Base-by-base conservation (phyloP, 805 yeast genomes). In the Brettanomyces bruxellensis region DNA sequence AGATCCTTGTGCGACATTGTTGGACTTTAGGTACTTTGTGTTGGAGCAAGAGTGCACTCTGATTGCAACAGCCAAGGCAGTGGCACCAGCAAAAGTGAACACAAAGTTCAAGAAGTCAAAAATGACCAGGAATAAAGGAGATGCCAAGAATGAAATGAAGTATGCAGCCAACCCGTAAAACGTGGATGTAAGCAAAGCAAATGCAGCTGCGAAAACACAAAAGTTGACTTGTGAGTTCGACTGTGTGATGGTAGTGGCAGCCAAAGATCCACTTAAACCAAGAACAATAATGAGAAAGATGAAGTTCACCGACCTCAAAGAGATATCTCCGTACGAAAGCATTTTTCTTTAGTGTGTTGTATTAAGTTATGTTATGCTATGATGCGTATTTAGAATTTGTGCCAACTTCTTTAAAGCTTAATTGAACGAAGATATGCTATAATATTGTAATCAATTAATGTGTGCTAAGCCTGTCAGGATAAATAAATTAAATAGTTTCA, bases 61-160 rank as follows among this genome's bases (percentile, higher is more conserved):
- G 62, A 86, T 81, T 59, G 81, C 95, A 50, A 87, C 95, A 45
- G 98, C 98, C 62, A 93, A 73, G 45, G 96, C 96, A 49, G 95
- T 81, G 59, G 90, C 98, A 54, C 87, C 98, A 43, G 98, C 81
- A 67, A 93, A 87, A 47, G 96, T 81, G 81, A 93, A 93, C 57
- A 90, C 85, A 57, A 81, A 69, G 77, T 89, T 89, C 69, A 93
- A 73, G 71, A 88, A 83, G 74, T 93, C 99, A 62, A 87, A 71
- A 47, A 71, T 57, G 49, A 83, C 79, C 62, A 87, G 67, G 56
- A 90, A 66, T 44, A 86, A 66, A 55, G 98, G 98, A 84, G 95
- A 86, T 39, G 95, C 95, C 51, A 91, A 73, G 58, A 80, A 80
- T 50, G 81, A 78, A 55, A 87, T 60, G 58, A 93, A 80, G 71